A percentile compares a stretch with the other conserved stretches of the same genome.
Conservation (phyloP, 2,329 filamentous ascomycete species). For the Diaporthe citrichinensis region DNA sequence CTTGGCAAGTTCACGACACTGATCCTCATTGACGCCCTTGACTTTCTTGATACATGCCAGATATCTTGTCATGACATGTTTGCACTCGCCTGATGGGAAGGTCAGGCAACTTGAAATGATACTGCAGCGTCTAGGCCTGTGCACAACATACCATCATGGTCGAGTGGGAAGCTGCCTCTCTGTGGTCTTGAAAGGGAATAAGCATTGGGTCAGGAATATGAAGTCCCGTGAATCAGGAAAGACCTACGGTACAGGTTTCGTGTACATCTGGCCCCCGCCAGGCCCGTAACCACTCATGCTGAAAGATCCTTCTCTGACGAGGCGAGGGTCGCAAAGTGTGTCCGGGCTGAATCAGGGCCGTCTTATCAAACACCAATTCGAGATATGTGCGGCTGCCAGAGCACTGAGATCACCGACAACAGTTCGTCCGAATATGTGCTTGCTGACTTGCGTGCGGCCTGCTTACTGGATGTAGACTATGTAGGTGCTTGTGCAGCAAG, state of each 20-base stretch:
- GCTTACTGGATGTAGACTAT: neutral
- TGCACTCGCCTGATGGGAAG: conserved; percentile 83
- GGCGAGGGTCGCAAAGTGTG: neutral
- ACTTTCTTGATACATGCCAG: conserved; percentile 88
- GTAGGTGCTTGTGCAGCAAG: conserved; percentile 11
- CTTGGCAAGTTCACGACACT: conserved; percentile 89
- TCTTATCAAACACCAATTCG: neutral
- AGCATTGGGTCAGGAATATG: neutral
- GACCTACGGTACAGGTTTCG: conserved; percentile 53
- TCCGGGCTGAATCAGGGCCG: neutral
- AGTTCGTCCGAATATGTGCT: conserved; percentile 11
- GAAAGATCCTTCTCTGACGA: conserved; percentile 18
- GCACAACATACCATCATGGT: conserved; percentile 78
- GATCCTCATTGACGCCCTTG: conserved; percentile 86
- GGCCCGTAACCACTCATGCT: conserved; percentile 52
- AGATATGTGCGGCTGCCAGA: neutral
- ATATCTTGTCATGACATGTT: conserved; percentile 87
- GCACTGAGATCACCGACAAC: neutral
- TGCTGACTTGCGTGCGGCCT: conserved; percentile 10
- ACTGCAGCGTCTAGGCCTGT: neutral
- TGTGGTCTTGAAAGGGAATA: conserved; percentile 74
- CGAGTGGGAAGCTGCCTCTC: conserved; percentile 94
- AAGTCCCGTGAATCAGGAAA: neutral
- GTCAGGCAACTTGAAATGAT: conserved; percentile 5
- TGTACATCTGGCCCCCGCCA: conserved; percentile 48